Percentiles rank a stretch among this genome's conserved stretches.
These are phyloP conservation scores for Daedaleopsis nitida DNA, from an alignment of 768 basidiomycete species.

Conservation along the genomic window DNA sequence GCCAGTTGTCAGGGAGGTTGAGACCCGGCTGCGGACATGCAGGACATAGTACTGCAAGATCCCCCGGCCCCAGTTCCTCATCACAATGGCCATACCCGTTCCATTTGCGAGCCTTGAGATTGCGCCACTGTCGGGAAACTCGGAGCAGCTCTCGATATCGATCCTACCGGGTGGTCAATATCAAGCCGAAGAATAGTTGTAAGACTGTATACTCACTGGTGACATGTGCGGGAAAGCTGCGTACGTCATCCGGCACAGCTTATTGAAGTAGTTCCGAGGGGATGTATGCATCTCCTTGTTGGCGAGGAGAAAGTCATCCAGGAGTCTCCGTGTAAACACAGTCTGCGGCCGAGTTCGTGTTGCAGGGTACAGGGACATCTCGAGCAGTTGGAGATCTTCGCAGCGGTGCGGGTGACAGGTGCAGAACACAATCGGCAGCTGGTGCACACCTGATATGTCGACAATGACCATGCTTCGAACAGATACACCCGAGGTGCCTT, in stretches of 20 bases:
- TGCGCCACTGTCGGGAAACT: background rate
- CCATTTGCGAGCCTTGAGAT: background rate
- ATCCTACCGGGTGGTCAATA: background rate
- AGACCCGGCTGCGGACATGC: slow-evolving; percentile 9
- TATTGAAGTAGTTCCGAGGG: background rate
- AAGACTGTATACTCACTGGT: background rate
- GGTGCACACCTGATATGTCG: background rate
- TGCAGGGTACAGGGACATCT: background rate
- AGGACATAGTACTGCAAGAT: background rate
- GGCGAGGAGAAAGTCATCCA: background rate
- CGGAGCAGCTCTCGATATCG: background rate
- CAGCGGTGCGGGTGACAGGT: background rate
- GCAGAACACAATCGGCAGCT: background rate
- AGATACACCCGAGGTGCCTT: too few relatives aligned
- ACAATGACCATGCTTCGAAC: background rate
- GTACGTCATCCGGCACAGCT: background rate
- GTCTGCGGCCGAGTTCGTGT: background rate
- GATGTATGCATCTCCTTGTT: background rate
- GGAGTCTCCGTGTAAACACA: background rate
- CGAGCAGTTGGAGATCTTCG: background rate
- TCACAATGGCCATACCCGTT: background rate
- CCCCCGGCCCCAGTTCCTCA: background rate
- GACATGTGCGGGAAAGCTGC: background rate
- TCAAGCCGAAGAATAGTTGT: too few relatives aligned
- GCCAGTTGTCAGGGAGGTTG: slow-evolving; percentile 5